A percentile compares a stretch with the other conserved stretches of the same genome.
Conservation (phyloP, 768 basidiomycete species). For the Podaxis mareebaensis region DNA sequence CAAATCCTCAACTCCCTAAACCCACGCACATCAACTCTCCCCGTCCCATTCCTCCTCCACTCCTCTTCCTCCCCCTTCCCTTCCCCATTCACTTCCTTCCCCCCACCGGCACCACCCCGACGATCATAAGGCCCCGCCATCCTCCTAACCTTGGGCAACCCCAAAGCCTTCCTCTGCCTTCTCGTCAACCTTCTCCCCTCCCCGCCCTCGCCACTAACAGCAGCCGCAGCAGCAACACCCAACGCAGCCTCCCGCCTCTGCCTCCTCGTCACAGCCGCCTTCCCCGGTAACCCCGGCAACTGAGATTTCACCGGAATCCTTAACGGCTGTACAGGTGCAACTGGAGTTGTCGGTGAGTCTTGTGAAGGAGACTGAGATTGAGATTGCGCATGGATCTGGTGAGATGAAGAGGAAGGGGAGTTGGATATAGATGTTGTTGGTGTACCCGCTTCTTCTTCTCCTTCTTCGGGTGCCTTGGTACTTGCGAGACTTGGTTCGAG, state of each 20-base stretch:
- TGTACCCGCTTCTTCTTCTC: not conserved
- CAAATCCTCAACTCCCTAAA: slow-evolving; percentile 77
- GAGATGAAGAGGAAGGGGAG: not conserved
- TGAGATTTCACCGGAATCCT: not conserved
- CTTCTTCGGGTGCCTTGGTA: not conserved
- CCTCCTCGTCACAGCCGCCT: slow-evolving; percentile 25
- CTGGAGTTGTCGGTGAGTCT: not conserved
- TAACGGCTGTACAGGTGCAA: not conserved
- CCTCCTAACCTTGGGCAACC: slow-evolving; percentile 52
- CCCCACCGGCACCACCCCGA: slow-evolving; percentile 49
- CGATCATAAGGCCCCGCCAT: slow-evolving; percentile 30
- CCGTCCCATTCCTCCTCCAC: slow-evolving; percentile 71
- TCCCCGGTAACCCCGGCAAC: slow-evolving; percentile 3
- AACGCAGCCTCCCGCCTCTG: slow-evolving; percentile 9
- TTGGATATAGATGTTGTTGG: not conserved
- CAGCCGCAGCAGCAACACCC: not conserved
- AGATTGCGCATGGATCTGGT: not conserved
- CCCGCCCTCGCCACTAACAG: not conserved
- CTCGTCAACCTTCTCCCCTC: slow-evolving; percentile 53
- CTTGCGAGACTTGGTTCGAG: no score
- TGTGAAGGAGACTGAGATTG: not conserved
- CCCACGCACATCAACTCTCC: slow-evolving; percentile 73
- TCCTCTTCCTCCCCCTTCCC: slow-evolving; percentile 32
- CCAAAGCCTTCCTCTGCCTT: slow-evolving; percentile 67
- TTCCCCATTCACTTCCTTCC: slow-evolving; percentile 50